A percentile compares a stretch with the other conserved stretches of the same genome.
phyloP scores from a whole-genome alignment of 2,329 filamentous ascomycete genomes.

The Penicillium paneum region DNA sequence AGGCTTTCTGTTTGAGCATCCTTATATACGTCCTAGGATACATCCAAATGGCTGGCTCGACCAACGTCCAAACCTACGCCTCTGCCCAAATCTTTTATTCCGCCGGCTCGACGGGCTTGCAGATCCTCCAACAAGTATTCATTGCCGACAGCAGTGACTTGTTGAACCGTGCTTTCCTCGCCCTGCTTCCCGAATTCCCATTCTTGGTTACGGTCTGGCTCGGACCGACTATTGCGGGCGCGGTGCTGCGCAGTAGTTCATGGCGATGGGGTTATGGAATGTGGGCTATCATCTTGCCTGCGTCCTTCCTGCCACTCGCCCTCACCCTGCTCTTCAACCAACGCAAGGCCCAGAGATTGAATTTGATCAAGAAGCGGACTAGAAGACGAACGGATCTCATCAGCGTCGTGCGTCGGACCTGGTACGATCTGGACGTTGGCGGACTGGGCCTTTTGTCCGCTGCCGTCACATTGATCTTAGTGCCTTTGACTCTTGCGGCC shows the following conservation, averaged over 20 bases:
- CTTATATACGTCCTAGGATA: slow-evolving; percentile 53
- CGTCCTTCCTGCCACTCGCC: slow-evolving; percentile 61
- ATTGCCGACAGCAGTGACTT: slow-evolving; percentile 66
- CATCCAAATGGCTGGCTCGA: slow-evolving; percentile 64
- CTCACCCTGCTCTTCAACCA: slow-evolving; percentile 58
- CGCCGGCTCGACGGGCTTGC: slow-evolving; percentile 59
- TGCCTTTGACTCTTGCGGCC: slow-evolving; percentile 62
- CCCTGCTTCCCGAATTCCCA: slow-evolving; percentile 61
- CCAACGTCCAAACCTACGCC: slow-evolving; percentile 54
- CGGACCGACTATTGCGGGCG: slow-evolving; percentile 56
- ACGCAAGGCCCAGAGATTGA: slow-evolving; percentile 55
- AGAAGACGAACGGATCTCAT: slow-evolving; percentile 40
- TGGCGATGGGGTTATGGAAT: slow-evolving; percentile 69
- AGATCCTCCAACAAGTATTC: slow-evolving; percentile 62
- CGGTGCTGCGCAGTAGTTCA: slow-evolving; percentile 53
- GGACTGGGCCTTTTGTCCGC: slow-evolving; percentile 38
- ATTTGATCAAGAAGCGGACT: slow-evolving; percentile 47
- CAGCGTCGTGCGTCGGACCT: slow-evolving; percentile 47
- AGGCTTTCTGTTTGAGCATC: slow-evolving; percentile 58
- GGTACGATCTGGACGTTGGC: slow-evolving; percentile 54
- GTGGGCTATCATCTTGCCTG: slow-evolving; percentile 63
- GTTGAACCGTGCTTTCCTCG: slow-evolving; percentile 62
- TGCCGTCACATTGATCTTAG: slow-evolving; percentile 58
- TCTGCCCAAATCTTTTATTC: slow-evolving; percentile 62
- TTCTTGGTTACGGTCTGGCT: slow-evolving; percentile 66